Evolutionary conservation across 139 green algal species (phyloP), one percentile per base, ranked within the genome.

Genomic region (Tetratostichococcus sp.): DNA sequence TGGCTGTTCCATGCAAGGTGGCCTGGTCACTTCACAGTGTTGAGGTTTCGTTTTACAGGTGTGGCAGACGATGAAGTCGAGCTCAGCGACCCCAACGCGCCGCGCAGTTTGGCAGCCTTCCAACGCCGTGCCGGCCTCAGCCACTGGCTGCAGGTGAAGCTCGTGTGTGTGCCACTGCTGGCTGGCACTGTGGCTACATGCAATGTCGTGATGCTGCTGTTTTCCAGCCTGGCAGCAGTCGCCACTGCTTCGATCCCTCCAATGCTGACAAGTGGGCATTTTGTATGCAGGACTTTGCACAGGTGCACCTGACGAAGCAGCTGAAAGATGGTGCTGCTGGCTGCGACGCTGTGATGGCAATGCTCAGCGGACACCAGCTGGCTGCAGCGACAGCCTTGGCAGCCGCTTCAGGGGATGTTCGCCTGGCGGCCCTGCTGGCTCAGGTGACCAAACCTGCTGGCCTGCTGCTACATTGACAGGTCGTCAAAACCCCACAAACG

Each of bases 351-450:
- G 50, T 93, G 59, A 81, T 96, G 71, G 71, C 81, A 16, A 72
- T 89, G 76, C 82, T 97, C 75, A 85, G 77, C 28, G 92, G 84
- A 0, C 87, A 90, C 50, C 84, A 85, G 62, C 65, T 87, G 30
- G 75, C 78, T 1, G 70, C 77, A 4, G 89, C 89, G 0, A 73
- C 74, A 19, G 85, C 79, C 1, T 65, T 83, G n/a, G 93, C 93
- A 5, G 81, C 83, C 5, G 80, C 79, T 2, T 70, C 66, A 0
- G 90, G 93, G 4, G 89, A 97, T 74, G 73, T 86, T 2, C 79
- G 89, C 1, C 86, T 97, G 67, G 89, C 89, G 6, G 85, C 85
- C 33, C 80, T 97, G n/a, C 58, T 97, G 28, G 76, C 88, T 6
- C 69, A 79, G 73, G 84, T 84, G 69, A n/a, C n/a, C n/a, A n/a